Percentiles rank a stretch among this genome's conserved stretches.
These are phyloP conservation scores for Oryza nivara DNA, from an alignment of 176 grass and related monocot genomes.

Conservation along the genomic window DNA sequence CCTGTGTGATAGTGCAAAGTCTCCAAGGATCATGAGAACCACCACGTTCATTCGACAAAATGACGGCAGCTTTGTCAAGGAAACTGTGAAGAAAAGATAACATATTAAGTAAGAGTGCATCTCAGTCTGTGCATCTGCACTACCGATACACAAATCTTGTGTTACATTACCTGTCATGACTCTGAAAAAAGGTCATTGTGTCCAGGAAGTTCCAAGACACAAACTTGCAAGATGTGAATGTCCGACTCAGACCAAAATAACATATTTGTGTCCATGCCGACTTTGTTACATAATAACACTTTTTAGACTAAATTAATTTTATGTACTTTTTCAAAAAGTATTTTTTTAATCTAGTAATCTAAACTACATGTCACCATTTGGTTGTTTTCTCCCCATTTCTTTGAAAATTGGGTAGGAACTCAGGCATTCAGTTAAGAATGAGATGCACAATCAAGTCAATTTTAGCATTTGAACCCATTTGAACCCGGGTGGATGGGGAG, in stretches of 20 bases:
- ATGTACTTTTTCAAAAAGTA: too few relatives aligned
- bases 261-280: conserved; percentile 12
- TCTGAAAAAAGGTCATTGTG: conserved; percentile 40
- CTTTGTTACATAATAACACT: conserved; percentile 2
- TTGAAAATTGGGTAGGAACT: background rate
- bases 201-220: conserved; percentile 53
- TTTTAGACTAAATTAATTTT: too few relatives aligned
- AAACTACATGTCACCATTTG: conserved; percentile 1
- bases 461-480: background rate
- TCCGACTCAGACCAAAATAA: conserved; percentile 18
- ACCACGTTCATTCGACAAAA: conserved; percentile 38
- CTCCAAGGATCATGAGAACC: conserved; percentile 64
- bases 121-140: background rate
- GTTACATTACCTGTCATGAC: conserved; percentile 30
- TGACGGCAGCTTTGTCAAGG: conserved; percentile 75
- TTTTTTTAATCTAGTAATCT: conserved; percentile 14
- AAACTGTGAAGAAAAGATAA: conserved; percentile 56
- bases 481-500: background rate
- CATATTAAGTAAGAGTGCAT: conserved; percentile 9
- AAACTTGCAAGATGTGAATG: conserved; percentile 41
- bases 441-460: background rate
- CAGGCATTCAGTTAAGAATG: background rate
- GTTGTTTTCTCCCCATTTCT: background rate
- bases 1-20: conserved; percentile 80
- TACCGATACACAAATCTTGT: background rate